phyloP scores from a whole-genome alignment of 2,329 filamentous ascomycete species.

The Talaromyces sp. region DNA sequence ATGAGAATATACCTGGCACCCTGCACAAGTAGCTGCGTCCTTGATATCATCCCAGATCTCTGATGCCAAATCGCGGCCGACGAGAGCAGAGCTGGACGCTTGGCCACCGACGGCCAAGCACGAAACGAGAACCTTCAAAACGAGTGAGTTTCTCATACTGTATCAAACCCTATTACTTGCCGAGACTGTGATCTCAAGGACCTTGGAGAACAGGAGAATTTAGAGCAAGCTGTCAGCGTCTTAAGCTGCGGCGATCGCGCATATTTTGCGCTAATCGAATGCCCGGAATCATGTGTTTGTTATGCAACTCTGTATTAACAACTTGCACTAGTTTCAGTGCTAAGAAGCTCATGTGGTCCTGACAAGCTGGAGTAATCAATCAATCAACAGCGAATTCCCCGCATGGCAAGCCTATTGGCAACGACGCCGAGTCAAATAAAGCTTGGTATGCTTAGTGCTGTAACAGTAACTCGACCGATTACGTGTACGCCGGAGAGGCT shows the following conservation, averaged over 20 bases:
- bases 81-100: neutral
- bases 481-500: neutral
- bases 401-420: neutral
- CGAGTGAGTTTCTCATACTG: neutral
- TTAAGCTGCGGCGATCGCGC: no score
- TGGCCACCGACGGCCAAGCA: neutral
- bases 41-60: constrained; percentile 23
- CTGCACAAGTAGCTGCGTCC: constrained; percentile 21
- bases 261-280: neutral
- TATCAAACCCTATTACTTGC: neutral
- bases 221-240: neutral
- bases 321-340: neutral
- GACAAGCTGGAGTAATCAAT: neutral
- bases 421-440: neutral
- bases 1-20: constrained; percentile 19
- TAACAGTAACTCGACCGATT: neutral
- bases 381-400: neutral
- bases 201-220: neutral
- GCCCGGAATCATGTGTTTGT: neutral
- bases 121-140: neutral
- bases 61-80: neutral
- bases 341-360: neutral
- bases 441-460: neutral
- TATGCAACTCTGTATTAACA: neutral
- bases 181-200: neutral